phyloP scores from a whole-genome alignment of 2,329 filamentous ascomycete genomes.

The Colletotrichum trifolii region DNA sequence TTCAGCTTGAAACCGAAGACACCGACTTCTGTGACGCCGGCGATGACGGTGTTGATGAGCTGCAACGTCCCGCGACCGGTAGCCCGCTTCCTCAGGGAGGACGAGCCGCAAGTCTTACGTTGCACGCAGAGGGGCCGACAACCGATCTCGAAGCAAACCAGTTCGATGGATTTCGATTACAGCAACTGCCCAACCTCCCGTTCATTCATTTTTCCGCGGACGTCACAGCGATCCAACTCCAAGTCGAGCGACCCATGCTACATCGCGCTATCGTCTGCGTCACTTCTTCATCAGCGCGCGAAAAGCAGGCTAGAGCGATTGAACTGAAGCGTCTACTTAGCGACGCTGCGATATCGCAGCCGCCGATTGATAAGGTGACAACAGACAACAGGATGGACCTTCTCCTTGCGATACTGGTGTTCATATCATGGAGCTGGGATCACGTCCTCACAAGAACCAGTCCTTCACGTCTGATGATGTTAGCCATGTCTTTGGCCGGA shows the following conservation, averaged over 20 bases:
- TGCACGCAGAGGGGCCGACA: conserved; percentile 42
- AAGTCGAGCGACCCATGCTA: conserved; percentile 56
- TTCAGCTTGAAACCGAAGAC: no score
- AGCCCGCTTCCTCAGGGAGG: neutral
- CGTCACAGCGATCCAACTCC: conserved; percentile 52
- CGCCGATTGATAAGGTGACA: neutral
- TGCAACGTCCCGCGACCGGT: neutral
- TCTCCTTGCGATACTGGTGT: conserved; percentile 60
- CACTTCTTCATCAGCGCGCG: conserved; percentile 53
- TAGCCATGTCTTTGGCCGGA: neutral
- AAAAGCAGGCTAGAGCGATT: conserved; percentile 54
- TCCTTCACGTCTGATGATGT: neutral
- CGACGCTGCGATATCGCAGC: neutral
- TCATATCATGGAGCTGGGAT: neutral
- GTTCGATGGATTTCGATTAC: conserved; percentile 54
- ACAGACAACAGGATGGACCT: conserved; percentile 59
- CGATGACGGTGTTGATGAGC: no score
- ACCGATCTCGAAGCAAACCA: conserved; percentile 51
- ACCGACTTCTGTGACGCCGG: no score
- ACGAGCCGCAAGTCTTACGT: conserved; percentile 15
- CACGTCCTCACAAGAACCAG: neutral
- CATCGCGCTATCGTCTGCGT: conserved; percentile 62
- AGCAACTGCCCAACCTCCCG: conserved; percentile 54
- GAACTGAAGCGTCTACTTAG: conserved; percentile 48
- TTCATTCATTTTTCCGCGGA: conserved; percentile 54